phyloP scores from a whole-genome alignment of 495 filamentous ascomycete genomes.

The Bacidia rubella region DNA sequence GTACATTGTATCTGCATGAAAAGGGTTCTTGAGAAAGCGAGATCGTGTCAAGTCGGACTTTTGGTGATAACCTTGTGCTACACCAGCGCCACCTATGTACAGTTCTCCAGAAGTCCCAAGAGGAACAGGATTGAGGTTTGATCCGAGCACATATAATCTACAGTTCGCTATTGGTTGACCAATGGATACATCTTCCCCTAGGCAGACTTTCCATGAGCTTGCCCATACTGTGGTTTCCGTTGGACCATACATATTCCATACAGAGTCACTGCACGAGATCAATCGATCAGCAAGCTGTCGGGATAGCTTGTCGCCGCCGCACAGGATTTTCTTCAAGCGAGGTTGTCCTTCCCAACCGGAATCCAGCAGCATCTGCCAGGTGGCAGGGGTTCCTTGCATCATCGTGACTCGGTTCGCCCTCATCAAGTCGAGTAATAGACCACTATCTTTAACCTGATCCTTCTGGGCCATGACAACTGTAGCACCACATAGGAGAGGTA shows the following conservation, averaged over 20 bases:
- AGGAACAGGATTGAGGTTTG: slow-evolving; percentile 31
- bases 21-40: slow-evolving; percentile 30
- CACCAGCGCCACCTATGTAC: slow-evolving; percentile 32
- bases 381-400: slow-evolving; percentile 41
- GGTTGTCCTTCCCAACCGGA: slow-evolving; percentile 31
- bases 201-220: slow-evolving; percentile 18
- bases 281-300: slow-evolving; percentile 38
- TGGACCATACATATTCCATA: slow-evolving; percentile 46
- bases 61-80: slow-evolving; percentile 42
- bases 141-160: slow-evolving; percentile 41
- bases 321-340: slow-evolving; percentile 26
- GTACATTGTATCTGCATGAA: slow-evolving; percentile 19
- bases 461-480: slow-evolving; percentile 26
- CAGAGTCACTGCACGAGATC: slow-evolving; percentile 34
- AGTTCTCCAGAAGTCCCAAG: slow-evolving; percentile 43
- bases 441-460: slow-evolving; percentile 42
- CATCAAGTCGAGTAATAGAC: slow-evolving; percentile 43
- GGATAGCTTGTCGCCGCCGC: slow-evolving; percentile 35
- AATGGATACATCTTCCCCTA: slow-evolving; percentile 28
- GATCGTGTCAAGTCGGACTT: slow-evolving; percentile 37
- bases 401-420: slow-evolving; percentile 36
- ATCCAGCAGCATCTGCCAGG: slow-evolving; percentile 30
- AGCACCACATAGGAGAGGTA: background rate
- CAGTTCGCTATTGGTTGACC: slow-evolving; percentile 33
- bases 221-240: slow-evolving; percentile 34